Percentiles rank a stretch among this genome's conserved stretches.
phyloP scores from a whole-genome alignment of 1,284 basidiomycete genomes.

The Agaricales sp. region DNA sequence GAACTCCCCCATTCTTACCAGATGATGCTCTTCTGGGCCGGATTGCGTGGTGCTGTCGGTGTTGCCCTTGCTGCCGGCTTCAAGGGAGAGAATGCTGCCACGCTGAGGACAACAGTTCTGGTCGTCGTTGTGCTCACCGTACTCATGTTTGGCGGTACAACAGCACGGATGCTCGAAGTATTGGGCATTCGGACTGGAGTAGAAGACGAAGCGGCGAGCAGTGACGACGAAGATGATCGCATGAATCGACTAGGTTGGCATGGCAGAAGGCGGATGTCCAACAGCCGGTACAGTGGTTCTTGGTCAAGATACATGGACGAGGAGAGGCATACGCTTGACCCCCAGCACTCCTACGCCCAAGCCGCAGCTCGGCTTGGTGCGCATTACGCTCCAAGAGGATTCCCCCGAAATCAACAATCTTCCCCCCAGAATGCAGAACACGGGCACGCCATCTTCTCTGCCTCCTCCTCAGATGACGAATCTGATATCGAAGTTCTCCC shows the following conservation, averaged over 20 bases:
- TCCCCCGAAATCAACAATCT: constrained; percentile 49
- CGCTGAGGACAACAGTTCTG: constrained; percentile 88
- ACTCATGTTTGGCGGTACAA: constrained; percentile 93
- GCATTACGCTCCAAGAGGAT: constrained; percentile 38
- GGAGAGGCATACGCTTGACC: constrained; percentile 25
- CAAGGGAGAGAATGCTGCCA: constrained; percentile 84
- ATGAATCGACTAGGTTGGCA: constrained; percentile 17
- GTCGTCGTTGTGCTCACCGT: constrained; percentile 96
- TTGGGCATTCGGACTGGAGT: constrained; percentile 95
- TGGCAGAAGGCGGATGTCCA: constrained; percentile 15
- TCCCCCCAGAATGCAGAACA: constrained; percentile 15
- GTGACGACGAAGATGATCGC: constrained; percentile 70
- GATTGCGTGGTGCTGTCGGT: constrained; percentile 91
- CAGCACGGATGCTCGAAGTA: constrained; percentile 93
- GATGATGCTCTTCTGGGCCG: constrained; percentile 99
- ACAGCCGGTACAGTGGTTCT: constrained; percentile 18
- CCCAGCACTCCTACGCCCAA: constrained; percentile 23
- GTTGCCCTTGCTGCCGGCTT: constrained; percentile 96
- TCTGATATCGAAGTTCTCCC: constrained; percentile 71
- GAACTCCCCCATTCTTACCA: constrained; percentile 93
- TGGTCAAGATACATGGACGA: constrained; percentile 40
- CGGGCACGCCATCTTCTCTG: constrained; percentile 31
- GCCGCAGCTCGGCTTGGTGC: constrained; percentile 28
- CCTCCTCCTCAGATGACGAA: constrained; percentile 63
- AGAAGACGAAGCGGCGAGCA: constrained; percentile 80